phyloP scores from a whole-genome alignment of 2,329 filamentous ascomycete genomes.

The Intubia oerlemansii region DNA sequence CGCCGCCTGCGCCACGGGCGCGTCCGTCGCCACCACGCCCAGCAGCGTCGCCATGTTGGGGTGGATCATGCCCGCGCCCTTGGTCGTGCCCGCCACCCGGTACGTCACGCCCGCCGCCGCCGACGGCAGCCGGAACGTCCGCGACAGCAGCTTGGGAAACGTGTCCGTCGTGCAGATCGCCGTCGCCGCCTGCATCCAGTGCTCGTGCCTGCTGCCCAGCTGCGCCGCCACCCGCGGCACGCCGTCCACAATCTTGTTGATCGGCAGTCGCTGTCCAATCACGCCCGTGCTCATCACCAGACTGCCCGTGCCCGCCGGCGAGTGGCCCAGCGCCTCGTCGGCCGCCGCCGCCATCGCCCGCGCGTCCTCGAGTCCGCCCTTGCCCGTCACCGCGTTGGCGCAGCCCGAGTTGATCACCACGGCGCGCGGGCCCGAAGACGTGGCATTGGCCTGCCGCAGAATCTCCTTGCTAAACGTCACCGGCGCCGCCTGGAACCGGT shows the following conservation, averaged over 20 bases:
- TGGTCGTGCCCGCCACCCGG: slow-evolving; percentile 82
- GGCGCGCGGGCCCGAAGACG: slow-evolving; percentile 34
- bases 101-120: slow-evolving; percentile 53
- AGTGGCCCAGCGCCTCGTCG: slow-evolving; percentile 38
- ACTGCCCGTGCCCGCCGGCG: slow-evolving; percentile 22
- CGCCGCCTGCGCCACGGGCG: slow-evolving; percentile 46
- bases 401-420: slow-evolving; percentile 91
- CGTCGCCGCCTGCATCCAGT: slow-evolving; percentile 71
- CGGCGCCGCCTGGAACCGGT: slow-evolving; percentile 93
- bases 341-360: slow-evolving; percentile 61
- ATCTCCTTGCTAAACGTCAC: slow-evolving; percentile 67
- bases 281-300: slow-evolving; percentile 98
- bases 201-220: slow-evolving; percentile 54
- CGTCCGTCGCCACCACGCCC: slow-evolving; percentile 81
- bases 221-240: slow-evolving; percentile 56
- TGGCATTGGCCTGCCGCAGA: slow-evolving; percentile 40
- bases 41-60: slow-evolving; percentile 97
- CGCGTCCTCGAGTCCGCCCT: slow-evolving; percentile 75
- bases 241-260: slow-evolving; percentile 67
- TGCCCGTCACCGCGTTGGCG: slow-evolving; percentile 90
- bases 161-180: slow-evolving; percentile 98
- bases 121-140: slow-evolving; percentile 60
- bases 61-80: slow-evolving; percentile 97
- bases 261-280: slow-evolving; percentile 84
- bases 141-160: slow-evolving; percentile 85